Conservation (phyloP, 2,329 filamentous ascomycete genomes). For the Talaromyces pinophilus region DNA sequence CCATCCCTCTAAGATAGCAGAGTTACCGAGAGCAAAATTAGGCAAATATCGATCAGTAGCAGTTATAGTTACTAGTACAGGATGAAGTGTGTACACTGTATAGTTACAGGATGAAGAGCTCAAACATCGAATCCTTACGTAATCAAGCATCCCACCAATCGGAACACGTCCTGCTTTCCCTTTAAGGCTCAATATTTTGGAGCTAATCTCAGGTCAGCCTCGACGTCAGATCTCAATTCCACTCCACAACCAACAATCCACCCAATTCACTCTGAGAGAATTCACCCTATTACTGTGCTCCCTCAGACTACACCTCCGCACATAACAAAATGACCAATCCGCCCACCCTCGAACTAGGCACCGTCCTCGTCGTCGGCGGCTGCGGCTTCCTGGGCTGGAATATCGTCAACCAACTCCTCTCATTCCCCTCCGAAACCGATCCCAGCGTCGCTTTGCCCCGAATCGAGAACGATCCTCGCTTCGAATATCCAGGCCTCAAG, state of each 20-base stretch:
- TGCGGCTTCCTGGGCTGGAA: conserved; percentile 84
- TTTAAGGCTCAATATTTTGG: neutral
- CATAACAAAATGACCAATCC: conserved; percentile 24
- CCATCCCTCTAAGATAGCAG: no score
- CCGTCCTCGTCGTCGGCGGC: conserved; percentile 76
- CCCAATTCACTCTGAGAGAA: no score
- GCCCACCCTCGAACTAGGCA: conserved; percentile 57
- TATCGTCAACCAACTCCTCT: conserved; percentile 71
- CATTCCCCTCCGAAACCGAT: conserved; percentile 55
- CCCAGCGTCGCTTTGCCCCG: conserved; percentile 41
- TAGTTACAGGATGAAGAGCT: no score
- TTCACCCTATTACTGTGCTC: no score
- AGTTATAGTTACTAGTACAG: no score
- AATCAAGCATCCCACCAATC: conserved; percentile 31
- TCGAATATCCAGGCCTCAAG: conserved; percentile 40
- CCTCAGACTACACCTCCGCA: no score
- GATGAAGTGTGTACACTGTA: no score
- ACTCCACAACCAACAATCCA: neutral
- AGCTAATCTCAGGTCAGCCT: neutral
- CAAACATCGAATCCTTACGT: neutral
- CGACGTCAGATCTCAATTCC: neutral
- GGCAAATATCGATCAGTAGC: no score
- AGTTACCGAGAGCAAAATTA: no score
- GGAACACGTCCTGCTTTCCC: neutral
- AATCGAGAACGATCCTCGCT: conserved; percentile 38